A percentile compares a stretch with the other conserved stretches of the same genome.
These are phyloP conservation scores for Xylaria nigripes DNA, from an alignment of 495 filamentous ascomycete species.

Conservation along the genomic window DNA sequence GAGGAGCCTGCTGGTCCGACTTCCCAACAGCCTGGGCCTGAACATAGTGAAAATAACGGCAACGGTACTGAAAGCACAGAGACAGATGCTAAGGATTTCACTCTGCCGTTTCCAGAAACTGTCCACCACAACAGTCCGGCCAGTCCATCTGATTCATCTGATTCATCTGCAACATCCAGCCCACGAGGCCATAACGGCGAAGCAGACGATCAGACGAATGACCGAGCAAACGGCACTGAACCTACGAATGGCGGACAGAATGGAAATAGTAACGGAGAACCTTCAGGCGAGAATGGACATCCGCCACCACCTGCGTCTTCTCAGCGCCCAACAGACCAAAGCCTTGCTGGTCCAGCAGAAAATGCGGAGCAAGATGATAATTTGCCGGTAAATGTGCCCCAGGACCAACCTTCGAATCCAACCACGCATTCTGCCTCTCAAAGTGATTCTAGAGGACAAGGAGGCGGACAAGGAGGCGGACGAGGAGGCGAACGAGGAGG, in stretches of 20 bases:
- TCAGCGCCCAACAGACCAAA: neutral
- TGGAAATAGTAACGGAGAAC: neutral
- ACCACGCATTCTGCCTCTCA: neutral
- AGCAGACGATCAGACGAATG: neutral
- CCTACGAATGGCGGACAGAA: neutral
- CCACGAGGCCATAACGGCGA: neutral
- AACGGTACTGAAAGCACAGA: neutral
- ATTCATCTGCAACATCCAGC: neutral
- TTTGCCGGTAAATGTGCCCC: neutral
- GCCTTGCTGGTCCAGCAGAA: neutral
- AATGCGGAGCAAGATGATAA: neutral
- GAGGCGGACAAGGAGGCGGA: too few relatives aligned
- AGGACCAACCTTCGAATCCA: neutral
- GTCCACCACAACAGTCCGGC: neutral
- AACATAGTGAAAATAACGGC: neutral
- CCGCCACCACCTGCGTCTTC: neutral
- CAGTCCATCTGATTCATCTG: neutral
- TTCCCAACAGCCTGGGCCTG: neutral
- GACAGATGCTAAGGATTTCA: slow-evolving; percentile 5
- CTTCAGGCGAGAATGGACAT: neutral
- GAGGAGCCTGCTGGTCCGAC: neutral
- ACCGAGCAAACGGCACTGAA: neutral
- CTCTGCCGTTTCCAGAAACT: neutral
- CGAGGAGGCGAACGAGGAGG: too few relatives aligned
- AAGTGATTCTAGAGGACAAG: neutral